phyloP scores from a whole-genome alignment of 2,329 filamentous ascomycete species.

The Dryadomyces sulphureus region DNA sequence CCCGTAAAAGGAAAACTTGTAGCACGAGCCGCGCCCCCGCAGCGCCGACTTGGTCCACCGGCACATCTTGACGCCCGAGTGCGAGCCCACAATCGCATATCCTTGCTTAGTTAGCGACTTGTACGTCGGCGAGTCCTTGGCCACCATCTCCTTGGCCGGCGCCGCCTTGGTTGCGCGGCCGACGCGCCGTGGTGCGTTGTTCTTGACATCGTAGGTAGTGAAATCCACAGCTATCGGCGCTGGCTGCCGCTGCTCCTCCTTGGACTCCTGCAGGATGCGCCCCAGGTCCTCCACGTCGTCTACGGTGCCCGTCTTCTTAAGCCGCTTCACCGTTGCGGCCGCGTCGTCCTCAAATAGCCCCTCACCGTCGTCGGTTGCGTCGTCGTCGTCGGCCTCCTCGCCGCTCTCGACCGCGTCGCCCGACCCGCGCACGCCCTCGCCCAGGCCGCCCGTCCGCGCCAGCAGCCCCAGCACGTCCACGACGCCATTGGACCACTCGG shows the following conservation, averaged over 20 bases:
- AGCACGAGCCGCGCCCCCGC: slow-evolving; percentile 84
- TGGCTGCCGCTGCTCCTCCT: not conserved
- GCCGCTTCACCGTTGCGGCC: slow-evolving; percentile 19
- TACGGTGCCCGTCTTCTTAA: slow-evolving; percentile 34
- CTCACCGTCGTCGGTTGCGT: slow-evolving; percentile 58
- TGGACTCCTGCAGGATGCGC: slow-evolving; percentile 39
- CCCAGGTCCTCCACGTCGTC: slow-evolving; percentile 80
- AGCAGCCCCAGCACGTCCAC: slow-evolving; percentile 53
- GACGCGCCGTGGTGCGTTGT: slow-evolving; percentile 17
- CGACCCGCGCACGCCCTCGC: slow-evolving; percentile 58
- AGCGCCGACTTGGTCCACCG: slow-evolving; percentile 97
- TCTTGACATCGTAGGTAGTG: slow-evolving; percentile 47
- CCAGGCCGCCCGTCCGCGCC: slow-evolving; percentile 42
- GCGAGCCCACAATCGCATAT: slow-evolving; percentile 86
- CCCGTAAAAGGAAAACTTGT: slow-evolving; percentile 96
- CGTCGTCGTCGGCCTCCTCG: slow-evolving; percentile 50
- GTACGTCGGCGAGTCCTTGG: slow-evolving; percentile 78
- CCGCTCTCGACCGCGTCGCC: slow-evolving; percentile 78
- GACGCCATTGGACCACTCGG: slow-evolving; percentile 67
- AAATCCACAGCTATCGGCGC: slow-evolving; percentile 70
- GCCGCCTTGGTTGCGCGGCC: slow-evolving; percentile 16
- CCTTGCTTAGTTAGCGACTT: slow-evolving; percentile 86
- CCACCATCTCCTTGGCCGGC: slow-evolving; percentile 77
- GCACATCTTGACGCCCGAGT: slow-evolving; percentile 94
- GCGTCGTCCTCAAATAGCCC: slow-evolving; percentile 32